phyloP scores from a whole-genome alignment of 352 stramenopile species.

The Phytopythium boreale region DNA sequence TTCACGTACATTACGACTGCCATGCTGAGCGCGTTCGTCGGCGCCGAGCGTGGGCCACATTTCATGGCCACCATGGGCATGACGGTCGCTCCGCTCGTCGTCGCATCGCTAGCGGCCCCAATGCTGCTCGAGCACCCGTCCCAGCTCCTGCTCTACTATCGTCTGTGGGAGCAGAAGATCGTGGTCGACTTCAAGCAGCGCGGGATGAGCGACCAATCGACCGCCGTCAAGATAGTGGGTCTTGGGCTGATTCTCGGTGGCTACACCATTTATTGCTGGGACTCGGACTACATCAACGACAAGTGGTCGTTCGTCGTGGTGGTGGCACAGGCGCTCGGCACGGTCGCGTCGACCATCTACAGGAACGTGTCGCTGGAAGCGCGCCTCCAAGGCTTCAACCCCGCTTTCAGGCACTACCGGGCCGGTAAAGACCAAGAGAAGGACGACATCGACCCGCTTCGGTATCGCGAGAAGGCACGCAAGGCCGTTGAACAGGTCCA shows the following conservation, averaged over 20 bases:
- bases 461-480: background rate
- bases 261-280: background rate
- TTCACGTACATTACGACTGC: background rate
- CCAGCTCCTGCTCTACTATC: conserved; percentile 1
- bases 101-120: background rate
- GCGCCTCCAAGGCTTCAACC: background rate
- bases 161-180: conserved; percentile 4
- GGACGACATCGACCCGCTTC: too few species aligned
- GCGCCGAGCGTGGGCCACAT: background rate
- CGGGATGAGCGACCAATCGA: background rate
- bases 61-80: background rate
- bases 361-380: background rate
- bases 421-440: background rate
- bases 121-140: background rate
- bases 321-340: background rate
- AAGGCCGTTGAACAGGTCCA: background rate
- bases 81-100: background rate
- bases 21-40: background rate
- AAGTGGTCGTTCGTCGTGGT: conserved; percentile 1
- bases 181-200: conserved; percentile 5
- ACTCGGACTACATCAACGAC: background rate
- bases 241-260: background rate
- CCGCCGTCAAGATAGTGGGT: background rate
- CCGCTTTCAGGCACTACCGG: background rate
- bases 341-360: background rate